Percentiles rank a stretch among this genome's conserved stretches.
These are phyloP conservation scores for Aspergillus intermedius DNA, from an alignment of 2,329 filamentous ascomycete species.

Conservation along the genomic window DNA sequence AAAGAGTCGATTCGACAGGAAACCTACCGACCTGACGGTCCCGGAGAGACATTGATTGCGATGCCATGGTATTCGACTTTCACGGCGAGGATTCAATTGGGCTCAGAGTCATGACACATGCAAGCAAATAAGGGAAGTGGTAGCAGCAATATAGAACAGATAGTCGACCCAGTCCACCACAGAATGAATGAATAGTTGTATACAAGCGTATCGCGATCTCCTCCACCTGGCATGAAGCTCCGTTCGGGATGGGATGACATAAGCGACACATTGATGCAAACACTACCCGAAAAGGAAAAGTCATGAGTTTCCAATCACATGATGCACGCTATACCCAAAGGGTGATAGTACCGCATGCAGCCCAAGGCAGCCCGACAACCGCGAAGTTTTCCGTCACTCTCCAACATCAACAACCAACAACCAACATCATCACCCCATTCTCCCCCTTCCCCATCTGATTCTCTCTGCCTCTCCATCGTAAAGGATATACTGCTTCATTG, in stretches of 20 bases:
- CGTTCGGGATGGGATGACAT: slow-evolving; percentile 19
- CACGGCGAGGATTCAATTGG: slow-evolving; percentile 7
- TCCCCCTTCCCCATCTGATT: slow-evolving; percentile 8
- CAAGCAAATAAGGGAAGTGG: not conserved
- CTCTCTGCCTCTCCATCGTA: slow-evolving; percentile 26
- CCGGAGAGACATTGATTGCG: slow-evolving; percentile 54
- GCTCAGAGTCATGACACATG: slow-evolving; percentile 15
- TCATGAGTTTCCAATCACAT: slow-evolving; percentile 10
- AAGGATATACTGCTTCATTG: slow-evolving; percentile 32
- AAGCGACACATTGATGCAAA: slow-evolving; percentile 21
- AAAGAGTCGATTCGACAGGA: slow-evolving; percentile 5
- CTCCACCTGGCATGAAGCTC: slow-evolving; percentile 27
- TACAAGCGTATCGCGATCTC: slow-evolving; percentile 1
- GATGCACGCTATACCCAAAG: slow-evolving; percentile 7
- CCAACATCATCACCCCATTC: slow-evolving; percentile 1
- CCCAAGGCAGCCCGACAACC: not conserved
- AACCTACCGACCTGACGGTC: slow-evolving; percentile 65
- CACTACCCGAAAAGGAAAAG: slow-evolving; percentile 5
- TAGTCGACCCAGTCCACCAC: not conserved
- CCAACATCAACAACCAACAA: slow-evolving; percentile 2
- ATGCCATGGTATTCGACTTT: slow-evolving; percentile 44
- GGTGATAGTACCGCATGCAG: slow-evolving; percentile 6
- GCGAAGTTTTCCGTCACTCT: slow-evolving; percentile 1
- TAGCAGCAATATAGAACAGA: not conserved
- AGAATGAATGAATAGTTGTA: not conserved